Conservation (phyloP, 2,329 filamentous ascomycete species). For the Botrytis galanthina region DNA sequence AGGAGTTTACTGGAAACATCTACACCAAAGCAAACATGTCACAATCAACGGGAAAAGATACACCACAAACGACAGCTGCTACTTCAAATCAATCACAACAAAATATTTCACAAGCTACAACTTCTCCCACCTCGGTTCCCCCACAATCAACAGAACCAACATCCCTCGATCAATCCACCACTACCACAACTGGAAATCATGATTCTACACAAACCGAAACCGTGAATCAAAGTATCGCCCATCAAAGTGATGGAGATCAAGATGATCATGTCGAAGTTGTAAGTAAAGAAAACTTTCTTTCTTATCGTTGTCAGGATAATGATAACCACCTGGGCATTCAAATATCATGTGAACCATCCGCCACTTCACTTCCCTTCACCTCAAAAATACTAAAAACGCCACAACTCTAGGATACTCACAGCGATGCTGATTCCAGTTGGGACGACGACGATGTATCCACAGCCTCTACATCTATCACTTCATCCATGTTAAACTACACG, state of each 20-base stretch:
- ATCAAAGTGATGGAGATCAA: conserved; percentile 11
- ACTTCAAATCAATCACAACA: background rate
- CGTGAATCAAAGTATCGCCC: background rate
- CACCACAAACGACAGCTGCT: background rate
- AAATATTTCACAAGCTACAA: background rate
- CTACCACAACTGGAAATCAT: background rate
- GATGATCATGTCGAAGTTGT: conserved; percentile 12
- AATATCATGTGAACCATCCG: background rate
- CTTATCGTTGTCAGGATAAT: background rate
- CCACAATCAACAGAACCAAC: background rate
- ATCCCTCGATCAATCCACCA: background rate
- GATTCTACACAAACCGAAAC: background rate
- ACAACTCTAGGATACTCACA: conserved; percentile 11
- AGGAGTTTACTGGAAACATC: background rate
- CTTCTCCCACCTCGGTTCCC: background rate
- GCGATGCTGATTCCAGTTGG: conserved; percentile 14
- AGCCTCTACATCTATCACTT: conserved; percentile 27
- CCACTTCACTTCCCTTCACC: background rate
- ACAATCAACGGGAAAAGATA: conserved; percentile 1
- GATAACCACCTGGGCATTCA: no score
- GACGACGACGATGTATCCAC: conserved; percentile 1
- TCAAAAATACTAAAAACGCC: background rate
- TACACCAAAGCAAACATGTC: background rate
- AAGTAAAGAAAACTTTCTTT: background rate
- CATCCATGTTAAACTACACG: conserved; percentile 49